Conservation (phyloP, 345 rosid species). For the Mangifera indica region DNA sequence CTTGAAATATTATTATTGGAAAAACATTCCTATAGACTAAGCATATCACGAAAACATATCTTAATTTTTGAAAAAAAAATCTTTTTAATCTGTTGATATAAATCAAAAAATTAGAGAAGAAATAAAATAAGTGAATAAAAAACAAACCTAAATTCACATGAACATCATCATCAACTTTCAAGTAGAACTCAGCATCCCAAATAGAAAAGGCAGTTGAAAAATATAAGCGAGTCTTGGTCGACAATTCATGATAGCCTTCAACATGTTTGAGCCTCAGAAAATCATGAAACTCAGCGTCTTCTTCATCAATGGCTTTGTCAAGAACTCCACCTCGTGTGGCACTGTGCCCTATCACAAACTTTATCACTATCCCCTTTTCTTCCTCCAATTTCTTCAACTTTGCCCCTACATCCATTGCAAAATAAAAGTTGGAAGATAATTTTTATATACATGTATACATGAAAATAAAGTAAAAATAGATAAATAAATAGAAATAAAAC, state of each 20-base stretch:
- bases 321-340: constrained; percentile 73
- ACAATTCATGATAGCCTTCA: constrained; percentile 82
- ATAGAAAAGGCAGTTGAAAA: constrained; percentile 73
- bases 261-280: constrained; percentile 79
- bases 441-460: not conserved
- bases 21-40: too few relatives aligned
- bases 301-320: constrained; percentile 71
- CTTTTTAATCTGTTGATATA: too few relatives aligned
- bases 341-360: constrained; percentile 91
- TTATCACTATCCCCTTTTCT: constrained; percentile 76
- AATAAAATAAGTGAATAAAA: too few relatives aligned
- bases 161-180: constrained; percentile 88
- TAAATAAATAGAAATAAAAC: not conserved
- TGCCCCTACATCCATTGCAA: constrained; percentile 41
- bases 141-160: constrained; percentile 67
- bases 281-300: constrained; percentile 61
- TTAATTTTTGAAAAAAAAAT: too few relatives aligned
- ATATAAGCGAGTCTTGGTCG: constrained; percentile 75
- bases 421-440: not conserved
- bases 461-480: not conserved
- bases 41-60: too few relatives aligned
- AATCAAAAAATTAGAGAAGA: too few relatives aligned
- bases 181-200: constrained; percentile 82
- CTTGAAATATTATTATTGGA: too few relatives aligned
- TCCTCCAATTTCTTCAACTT: constrained; percentile 68